Evolutionary conservation across 1,139 yeast genomes (phyloP).

Genomic region (Diutina pseudorugosa): DNA sequence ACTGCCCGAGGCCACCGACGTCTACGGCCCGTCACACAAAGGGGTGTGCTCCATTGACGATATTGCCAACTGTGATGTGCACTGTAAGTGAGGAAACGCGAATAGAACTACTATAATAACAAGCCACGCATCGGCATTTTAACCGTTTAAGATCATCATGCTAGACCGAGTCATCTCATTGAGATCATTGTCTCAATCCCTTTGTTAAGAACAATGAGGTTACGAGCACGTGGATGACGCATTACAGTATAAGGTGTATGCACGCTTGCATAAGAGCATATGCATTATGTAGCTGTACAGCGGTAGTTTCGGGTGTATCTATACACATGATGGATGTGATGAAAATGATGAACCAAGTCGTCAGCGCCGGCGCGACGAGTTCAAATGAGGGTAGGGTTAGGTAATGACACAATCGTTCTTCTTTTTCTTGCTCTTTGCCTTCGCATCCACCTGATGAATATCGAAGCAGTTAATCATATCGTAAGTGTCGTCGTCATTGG

Average conservation of each 20-base stretch:
- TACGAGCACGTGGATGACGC: not conserved
- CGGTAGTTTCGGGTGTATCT: not conserved
- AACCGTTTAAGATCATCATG: not conserved
- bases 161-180: not conserved
- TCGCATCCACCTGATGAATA: not conserved
- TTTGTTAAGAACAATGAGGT: not conserved
- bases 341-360: too few relatives aligned
- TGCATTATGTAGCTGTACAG: not conserved
- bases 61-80: constrained; percentile 1
- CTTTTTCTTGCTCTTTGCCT: not conserved
- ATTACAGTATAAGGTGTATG: not conserved
- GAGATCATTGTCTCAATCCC: not conserved
- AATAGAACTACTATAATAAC: not conserved
- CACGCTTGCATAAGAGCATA: not conserved
- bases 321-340: not conserved
- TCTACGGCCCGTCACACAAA: not conserved
- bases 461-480: constrained; percentile 10
- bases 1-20: not conserved
- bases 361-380: not conserved
- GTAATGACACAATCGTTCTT: not conserved
- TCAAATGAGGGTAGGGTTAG: not conserved
- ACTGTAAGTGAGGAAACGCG: not conserved
- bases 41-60: constrained; percentile 2
- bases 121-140: not conserved
- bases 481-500: constrained; percentile 10